phyloP scores from a whole-genome alignment of 2,329 filamentous ascomycete genomes.

The Sclerotinia glacialis region DNA sequence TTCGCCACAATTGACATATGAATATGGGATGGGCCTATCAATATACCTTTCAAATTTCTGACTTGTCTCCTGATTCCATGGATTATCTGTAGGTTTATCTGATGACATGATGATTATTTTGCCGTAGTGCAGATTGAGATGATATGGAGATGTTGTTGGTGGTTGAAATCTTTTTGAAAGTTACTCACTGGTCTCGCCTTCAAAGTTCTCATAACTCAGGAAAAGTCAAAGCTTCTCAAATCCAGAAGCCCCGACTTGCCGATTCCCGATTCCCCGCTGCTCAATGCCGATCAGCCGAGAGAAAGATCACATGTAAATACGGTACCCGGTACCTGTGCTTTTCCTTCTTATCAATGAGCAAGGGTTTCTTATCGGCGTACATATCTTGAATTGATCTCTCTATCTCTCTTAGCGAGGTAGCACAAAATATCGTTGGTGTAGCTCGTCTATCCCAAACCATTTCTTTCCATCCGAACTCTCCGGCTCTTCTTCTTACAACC shows the following conservation, averaged over 20 bases:
- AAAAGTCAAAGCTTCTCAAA: slow-evolving; percentile 1
- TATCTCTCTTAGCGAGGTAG: neutral
- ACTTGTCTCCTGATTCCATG: slow-evolving; percentile 59
- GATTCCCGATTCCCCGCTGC: neutral
- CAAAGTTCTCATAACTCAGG: neutral
- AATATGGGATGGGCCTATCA: slow-evolving; percentile 11
- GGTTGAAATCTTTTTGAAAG: neutral
- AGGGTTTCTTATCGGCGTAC: neutral
- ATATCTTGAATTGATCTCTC: neutral
- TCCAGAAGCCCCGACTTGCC: neutral
- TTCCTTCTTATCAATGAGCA: neutral
- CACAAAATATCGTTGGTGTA: neutral
- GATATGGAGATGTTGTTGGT: slow-evolving; percentile 1
- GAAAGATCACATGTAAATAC: neutral
- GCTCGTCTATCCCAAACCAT: neutral
- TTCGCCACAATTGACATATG: slow-evolving; percentile 25
- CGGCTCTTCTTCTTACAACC: neutral
- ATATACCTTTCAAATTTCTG: slow-evolving; percentile 63
- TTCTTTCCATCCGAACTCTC: neutral
- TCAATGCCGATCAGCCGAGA: neutral
- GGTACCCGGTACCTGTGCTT: neutral
- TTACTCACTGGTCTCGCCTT: neutral
- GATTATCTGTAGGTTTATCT: slow-evolving; percentile 38
- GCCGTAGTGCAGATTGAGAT: neutral
- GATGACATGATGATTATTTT: slow-evolving; percentile 31